Conservation (phyloP, 768 basidiomycete species). For the Amanita inopinata region DNA sequence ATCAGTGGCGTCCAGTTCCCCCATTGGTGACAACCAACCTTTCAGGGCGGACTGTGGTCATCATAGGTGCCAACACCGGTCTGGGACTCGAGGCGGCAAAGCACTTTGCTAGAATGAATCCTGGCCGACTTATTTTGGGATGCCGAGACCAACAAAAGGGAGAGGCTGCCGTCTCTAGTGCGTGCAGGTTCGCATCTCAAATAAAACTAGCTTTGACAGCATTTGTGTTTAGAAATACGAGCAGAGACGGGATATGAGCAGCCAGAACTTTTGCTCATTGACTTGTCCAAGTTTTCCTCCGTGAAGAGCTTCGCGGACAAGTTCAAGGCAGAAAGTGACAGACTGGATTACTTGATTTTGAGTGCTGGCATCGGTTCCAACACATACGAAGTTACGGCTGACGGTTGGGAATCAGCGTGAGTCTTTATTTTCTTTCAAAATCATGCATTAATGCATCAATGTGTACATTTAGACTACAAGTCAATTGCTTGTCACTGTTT, state of each 20-base stretch:
- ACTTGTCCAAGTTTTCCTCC: slow-evolving; percentile 27
- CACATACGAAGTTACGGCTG: slow-evolving; percentile 19
- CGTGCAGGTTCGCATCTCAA: slow-evolving; percentile 13
- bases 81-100: slow-evolving; percentile 36
- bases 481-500: slow-evolving; percentile 33
- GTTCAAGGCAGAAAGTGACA: slow-evolving; percentile 21
- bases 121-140: slow-evolving; percentile 26
- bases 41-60: slow-evolving; percentile 36
- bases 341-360: slow-evolving; percentile 34
- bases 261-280: slow-evolving; percentile 29
- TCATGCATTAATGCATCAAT: neutral
- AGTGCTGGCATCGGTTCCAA: slow-evolving; percentile 25
- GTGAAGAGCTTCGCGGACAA: slow-evolving; percentile 26
- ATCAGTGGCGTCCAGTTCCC: too few relatives aligned
- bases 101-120: slow-evolving; percentile 35
- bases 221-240: slow-evolving; percentile 13
- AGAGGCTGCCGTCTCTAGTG: slow-evolving; percentile 24
- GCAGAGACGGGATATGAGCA: slow-evolving; percentile 22
- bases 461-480: slow-evolving; percentile 29
- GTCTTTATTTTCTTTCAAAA: slow-evolving; percentile 4
- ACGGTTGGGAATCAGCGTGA: slow-evolving; percentile 40
- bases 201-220: too few relatives aligned
- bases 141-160: slow-evolving; percentile 27
- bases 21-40: slow-evolving; percentile 27
- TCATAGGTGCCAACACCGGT: slow-evolving; percentile 42